Conservation (phyloP, 2,329 filamentous ascomycete genomes). For the Aspergillus sp. region DNA sequence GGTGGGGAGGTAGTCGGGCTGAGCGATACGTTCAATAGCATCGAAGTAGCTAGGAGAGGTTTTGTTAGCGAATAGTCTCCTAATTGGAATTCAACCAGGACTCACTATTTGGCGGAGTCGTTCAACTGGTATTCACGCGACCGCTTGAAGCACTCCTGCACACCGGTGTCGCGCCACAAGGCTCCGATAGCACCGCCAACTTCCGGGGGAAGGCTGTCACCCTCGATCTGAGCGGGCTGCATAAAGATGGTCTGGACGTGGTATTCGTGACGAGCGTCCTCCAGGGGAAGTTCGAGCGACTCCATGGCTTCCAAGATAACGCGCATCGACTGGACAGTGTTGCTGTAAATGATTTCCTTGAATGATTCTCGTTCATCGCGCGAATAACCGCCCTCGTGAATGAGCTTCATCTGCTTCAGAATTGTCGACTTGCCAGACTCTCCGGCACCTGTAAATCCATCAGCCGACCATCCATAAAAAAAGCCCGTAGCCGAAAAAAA, state of each 20-base stretch:
- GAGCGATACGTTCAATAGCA: conserved; percentile 84
- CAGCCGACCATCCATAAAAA: conserved; percentile 10
- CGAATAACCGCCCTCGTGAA: conserved; percentile 97
- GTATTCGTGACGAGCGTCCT: conserved; percentile 90
- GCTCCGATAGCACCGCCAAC: conserved; percentile 90
- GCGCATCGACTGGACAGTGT: conserved; percentile 66
- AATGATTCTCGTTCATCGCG: conserved; percentile 73
- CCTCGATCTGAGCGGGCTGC: conserved; percentile 95
- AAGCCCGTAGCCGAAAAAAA: neutral
- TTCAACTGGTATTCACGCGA: conserved; percentile 95
- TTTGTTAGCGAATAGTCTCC: conserved; percentile 26
- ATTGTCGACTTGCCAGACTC: conserved; percentile 96
- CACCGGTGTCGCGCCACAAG: conserved; percentile 87
- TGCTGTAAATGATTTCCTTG: conserved; percentile 69
- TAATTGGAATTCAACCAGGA: conserved; percentile 18
- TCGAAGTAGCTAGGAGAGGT: conserved; percentile 76
- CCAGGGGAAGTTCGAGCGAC: conserved; percentile 71
- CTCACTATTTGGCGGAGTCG: conserved; percentile 92
- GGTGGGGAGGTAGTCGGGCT: conserved; percentile 88
- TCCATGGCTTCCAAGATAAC: conserved; percentile 67
- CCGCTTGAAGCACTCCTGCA: conserved; percentile 92
- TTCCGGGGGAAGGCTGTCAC: conserved; percentile 88
- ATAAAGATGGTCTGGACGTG: conserved; percentile 98
- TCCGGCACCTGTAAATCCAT: conserved; percentile 68
- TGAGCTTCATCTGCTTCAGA: conserved; percentile 97